A percentile compares a stretch with the other conserved stretches of the same genome.
Conservation (phyloP, 1,284 basidiomycete genomes). For the Phenoliferia sp. region DNA sequence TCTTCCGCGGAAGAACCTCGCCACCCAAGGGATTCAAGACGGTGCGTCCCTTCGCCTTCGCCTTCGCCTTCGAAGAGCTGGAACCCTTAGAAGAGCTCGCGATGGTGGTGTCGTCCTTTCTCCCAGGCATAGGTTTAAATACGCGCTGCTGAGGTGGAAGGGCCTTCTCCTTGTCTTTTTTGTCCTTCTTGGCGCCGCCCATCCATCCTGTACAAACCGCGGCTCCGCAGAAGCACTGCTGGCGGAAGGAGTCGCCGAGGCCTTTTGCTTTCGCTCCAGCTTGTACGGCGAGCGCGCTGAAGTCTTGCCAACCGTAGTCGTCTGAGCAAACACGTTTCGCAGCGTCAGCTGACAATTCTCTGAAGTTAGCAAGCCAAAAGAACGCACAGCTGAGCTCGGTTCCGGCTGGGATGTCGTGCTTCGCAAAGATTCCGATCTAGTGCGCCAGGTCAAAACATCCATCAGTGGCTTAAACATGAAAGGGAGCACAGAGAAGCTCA, state of each 20-base stretch:
- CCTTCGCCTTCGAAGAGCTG: background rate
- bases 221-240: conserved; percentile 44
- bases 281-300: conserved; percentile 16
- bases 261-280: conserved; percentile 7
- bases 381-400: conserved; percentile 43
- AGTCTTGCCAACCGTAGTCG: conserved; percentile 37
- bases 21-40: no score
- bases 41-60: background rate
- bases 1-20: no score
- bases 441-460: background rate
- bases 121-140: no score
- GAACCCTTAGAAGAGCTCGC: background rate
- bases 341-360: background rate
- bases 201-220: conserved; percentile 43
- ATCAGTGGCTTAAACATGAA: background rate
- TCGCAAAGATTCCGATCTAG: conserved; percentile 42
- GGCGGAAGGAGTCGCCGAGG: conserved; percentile 9
- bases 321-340: conserved; percentile 40
- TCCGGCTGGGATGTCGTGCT: conserved; percentile 44
- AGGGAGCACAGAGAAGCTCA: conserved; percentile 38
- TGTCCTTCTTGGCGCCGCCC: conserved; percentile 30
- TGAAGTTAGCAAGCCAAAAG: background rate
- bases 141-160: background rate
- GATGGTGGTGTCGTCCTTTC: background rate
- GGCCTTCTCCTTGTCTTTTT: background rate